Conservation (phyloP, 306 rosid genomes). For the Gastrolobium villosum region DNA sequence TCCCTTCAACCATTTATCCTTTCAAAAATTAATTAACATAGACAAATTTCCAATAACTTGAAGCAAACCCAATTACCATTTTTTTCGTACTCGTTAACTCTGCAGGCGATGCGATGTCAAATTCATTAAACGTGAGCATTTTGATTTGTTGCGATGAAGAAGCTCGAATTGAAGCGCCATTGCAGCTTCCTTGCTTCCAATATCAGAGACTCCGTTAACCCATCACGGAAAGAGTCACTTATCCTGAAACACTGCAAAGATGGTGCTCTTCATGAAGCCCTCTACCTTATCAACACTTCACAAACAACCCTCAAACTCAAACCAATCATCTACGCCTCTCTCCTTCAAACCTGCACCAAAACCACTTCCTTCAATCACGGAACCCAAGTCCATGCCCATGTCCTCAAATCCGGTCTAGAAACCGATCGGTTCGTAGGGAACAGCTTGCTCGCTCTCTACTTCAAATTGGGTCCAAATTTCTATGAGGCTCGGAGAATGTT, state of each 20-base stretch:
- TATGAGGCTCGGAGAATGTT: slow-evolving; percentile 67
- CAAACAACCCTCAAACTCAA: slow-evolving; percentile 36
- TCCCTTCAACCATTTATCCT: too few species aligned
- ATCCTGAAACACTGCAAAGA: slow-evolving; percentile 60
- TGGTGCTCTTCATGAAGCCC: slow-evolving; percentile 59
- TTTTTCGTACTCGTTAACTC: too few species aligned
- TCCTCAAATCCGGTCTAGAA: slow-evolving; percentile 75
- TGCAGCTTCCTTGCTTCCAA: slow-evolving; percentile 56
- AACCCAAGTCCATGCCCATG: slow-evolving; percentile 72
- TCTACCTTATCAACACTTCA: slow-evolving; percentile 57
- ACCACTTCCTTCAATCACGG: slow-evolving; percentile 60
- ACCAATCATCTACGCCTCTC: slow-evolving; percentile 73
- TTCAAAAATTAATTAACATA: too few species aligned
- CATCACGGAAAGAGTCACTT: slow-evolving; percentile 51
- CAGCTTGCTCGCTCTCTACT: slow-evolving; percentile 79
- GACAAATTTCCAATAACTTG: too few species aligned
- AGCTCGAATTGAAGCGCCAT: slow-evolving; percentile 56
- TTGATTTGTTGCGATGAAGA: slow-evolving; percentile 49
- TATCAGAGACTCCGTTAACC: background rate
- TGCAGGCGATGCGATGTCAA: too few species aligned
- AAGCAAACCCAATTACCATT: too few species aligned
- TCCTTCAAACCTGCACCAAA: slow-evolving; percentile 68
- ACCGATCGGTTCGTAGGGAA: slow-evolving; percentile 82
- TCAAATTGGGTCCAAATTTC: slow-evolving; percentile 64
- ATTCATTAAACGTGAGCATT: too few species aligned